These are phyloP conservation scores for Colletotrichum sp. DNA, from an alignment of 2,329 filamentous ascomycete genomes.

Conservation along the genomic window DNA sequence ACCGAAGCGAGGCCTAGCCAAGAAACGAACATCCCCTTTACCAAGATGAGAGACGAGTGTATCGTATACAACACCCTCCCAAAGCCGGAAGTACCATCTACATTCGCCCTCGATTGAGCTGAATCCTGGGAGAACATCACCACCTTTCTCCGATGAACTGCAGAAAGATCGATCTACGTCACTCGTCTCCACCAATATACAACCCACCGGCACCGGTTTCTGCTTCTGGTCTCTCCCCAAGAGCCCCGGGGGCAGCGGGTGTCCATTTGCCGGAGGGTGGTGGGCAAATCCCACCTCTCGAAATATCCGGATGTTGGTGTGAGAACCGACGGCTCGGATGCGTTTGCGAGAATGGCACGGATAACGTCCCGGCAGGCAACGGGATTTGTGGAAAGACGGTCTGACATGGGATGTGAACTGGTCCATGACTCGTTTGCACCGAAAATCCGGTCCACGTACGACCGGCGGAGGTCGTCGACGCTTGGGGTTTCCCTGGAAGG, in stretches of 20 bases:
- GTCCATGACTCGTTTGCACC: constrained; percentile 3
- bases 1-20: neutral
- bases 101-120: neutral
- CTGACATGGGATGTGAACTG: neutral
- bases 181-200: neutral
- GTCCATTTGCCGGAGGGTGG: neutral
- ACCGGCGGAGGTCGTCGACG: neutral
- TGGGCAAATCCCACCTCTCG: neutral
- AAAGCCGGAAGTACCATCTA: constrained; percentile 8
- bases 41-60: neutral
- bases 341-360: neutral
- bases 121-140: neutral
- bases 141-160: neutral
- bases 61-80: neutral
- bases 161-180: constrained; percentile 8
- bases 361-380: neutral
- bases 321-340: neutral
- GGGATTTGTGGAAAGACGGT: neutral
- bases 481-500: neutral
- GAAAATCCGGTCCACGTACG: neutral
- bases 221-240: neutral
- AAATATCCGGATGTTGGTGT: neutral
- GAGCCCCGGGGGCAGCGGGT: neutral
- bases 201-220: neutral
- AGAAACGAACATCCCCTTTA: neutral